Percentiles rank a stretch among this genome's conserved stretches.
phyloP scores from a whole-genome alignment of 257 asterid species.

The Galeopsis tetrahit region DNA sequence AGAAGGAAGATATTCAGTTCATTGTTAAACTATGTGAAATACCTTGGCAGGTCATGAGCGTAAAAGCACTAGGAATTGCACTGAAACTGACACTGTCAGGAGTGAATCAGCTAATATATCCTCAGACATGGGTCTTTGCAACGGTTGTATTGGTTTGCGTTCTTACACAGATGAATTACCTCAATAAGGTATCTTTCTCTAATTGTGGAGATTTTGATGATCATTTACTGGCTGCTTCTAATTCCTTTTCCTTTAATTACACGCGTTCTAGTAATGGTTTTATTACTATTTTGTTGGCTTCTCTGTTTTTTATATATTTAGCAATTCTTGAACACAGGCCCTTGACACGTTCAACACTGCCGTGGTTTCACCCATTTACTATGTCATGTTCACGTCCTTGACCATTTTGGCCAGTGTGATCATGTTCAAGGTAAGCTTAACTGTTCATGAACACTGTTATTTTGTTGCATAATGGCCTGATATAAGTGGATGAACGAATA shows the following conservation, averaged over 20 bases:
- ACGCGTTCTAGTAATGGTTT: slow-evolving; percentile 3
- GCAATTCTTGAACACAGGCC: slow-evolving; percentile 67
- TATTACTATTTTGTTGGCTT: not conserved
- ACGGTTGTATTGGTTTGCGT: slow-evolving; percentile 73
- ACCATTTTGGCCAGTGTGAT: slow-evolving; percentile 96
- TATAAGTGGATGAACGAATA: slow-evolving; percentile 6
- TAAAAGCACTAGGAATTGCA: slow-evolving; percentile 93
- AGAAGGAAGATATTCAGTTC: not conserved
- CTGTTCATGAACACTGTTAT: slow-evolving; percentile 17
- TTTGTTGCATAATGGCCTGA: slow-evolving; percentile 18
- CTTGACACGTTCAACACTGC: slow-evolving; percentile 99
- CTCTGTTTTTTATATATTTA: slow-evolving; percentile 28
- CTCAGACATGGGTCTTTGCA: slow-evolving; percentile 90
- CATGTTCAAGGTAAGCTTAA: slow-evolving; percentile 92
- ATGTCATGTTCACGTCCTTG: slow-evolving; percentile 94
- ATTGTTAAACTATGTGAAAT: slow-evolving; percentile 25
- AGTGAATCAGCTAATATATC: slow-evolving; percentile 85
- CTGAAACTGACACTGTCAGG: slow-evolving; percentile 90
- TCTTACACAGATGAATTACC: slow-evolving; percentile 89
- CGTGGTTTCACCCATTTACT: slow-evolving; percentile 94
- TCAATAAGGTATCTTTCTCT: slow-evolving; percentile 66
- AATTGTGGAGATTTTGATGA: not conserved
- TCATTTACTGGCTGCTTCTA: slow-evolving; percentile 2
- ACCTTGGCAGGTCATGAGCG: slow-evolving; percentile 89
- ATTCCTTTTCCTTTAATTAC: not conserved